A percentile compares a stretch with the other conserved stretches of the same genome.
Evolutionary conservation across 176 grass and related monocot genomes (phyloP).

Genomic region (Leersia perrieri): DNA sequence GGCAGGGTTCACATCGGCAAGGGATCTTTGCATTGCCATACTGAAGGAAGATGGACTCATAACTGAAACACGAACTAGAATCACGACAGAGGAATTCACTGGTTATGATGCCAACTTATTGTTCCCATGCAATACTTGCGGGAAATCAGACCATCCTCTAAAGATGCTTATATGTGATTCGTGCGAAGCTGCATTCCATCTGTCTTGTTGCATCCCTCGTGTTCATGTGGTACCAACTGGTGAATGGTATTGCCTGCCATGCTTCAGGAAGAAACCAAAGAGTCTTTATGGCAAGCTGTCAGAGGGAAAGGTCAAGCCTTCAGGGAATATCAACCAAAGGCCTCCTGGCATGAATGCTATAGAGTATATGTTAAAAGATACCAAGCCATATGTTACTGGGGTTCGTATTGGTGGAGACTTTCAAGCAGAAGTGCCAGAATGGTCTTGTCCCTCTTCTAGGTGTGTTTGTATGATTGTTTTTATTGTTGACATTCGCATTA

Average conservation of each 20-base stretch:
- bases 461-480: slow-evolving; percentile 39
- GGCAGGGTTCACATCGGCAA: slow-evolving; percentile 44
- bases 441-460: slow-evolving; percentile 55
- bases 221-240: slow-evolving; percentile 33
- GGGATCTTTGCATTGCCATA: slow-evolving; percentile 73
- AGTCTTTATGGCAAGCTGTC: slow-evolving; percentile 38
- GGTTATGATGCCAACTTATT: slow-evolving; percentile 34
- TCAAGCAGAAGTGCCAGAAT: slow-evolving; percentile 84
- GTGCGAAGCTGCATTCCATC: slow-evolving; percentile 89
- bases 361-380: slow-evolving; percentile 66
- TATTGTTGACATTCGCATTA: slow-evolving; percentile 22
- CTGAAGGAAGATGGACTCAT: slow-evolving; percentile 60
- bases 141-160: slow-evolving; percentile 39
- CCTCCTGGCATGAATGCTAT: slow-evolving; percentile 56
- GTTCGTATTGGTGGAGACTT: slow-evolving; percentile 73
- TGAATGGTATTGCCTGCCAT: slow-evolving; percentile 76
- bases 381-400: slow-evolving; percentile 54
- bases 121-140: slow-evolving; percentile 61
- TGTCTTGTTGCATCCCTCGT: slow-evolving; percentile 61
- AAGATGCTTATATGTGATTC: slow-evolving; percentile 91
- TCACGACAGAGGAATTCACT: slow-evolving; percentile 29
- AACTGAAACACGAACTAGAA: slow-evolving; percentile 28
- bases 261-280: slow-evolving; percentile 55
- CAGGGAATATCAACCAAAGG: slow-evolving; percentile 30
- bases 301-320: slow-evolving; percentile 38